Evolutionary conservation across 805 yeast genomes (phyloP).

Genomic region (Deakozyma indianensis): DNA sequence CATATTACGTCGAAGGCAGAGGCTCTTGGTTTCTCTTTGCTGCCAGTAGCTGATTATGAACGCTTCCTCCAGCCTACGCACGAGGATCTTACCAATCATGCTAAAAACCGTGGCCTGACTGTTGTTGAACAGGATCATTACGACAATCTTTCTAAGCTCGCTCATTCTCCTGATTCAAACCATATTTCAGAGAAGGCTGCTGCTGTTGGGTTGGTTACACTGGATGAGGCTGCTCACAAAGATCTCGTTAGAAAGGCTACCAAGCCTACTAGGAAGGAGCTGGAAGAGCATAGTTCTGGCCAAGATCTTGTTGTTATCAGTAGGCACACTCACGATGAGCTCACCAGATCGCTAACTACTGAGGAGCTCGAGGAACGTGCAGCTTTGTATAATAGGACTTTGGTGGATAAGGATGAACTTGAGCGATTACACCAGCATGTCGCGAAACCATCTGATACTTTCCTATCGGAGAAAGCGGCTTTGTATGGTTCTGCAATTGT

Average conservation of each 20-base stretch:
- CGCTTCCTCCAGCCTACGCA: slow-evolving; percentile 16
- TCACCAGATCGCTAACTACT: slow-evolving; percentile 4
- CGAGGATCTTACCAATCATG: slow-evolving; percentile 19
- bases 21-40: slow-evolving; percentile 10
- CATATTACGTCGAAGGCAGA: slow-evolving; percentile 11
- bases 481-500: background rate
- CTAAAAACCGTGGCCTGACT: slow-evolving; percentile 9
- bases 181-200: slow-evolving; percentile 15
- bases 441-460: slow-evolving; percentile 11
- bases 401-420: slow-evolving; percentile 2
- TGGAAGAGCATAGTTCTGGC: slow-evolving; percentile 19
- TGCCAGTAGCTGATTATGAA: slow-evolving; percentile 11
- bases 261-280: slow-evolving; percentile 15
- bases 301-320: slow-evolving; percentile 20
- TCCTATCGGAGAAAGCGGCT: slow-evolving; percentile 11
- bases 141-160: slow-evolving; percentile 7
- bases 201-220: slow-evolving; percentile 16
- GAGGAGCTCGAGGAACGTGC: slow-evolving; percentile 8
- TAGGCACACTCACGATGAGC: slow-evolving; percentile 18
- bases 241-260: slow-evolving; percentile 13
- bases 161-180: slow-evolving; percentile 17
- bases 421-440: slow-evolving; percentile 3
- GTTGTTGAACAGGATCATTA: slow-evolving; percentile 13
- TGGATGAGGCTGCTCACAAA: slow-evolving; percentile 14
- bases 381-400: slow-evolving; percentile 3